phyloP scores from a whole-genome alignment of 306 rosid species.

The Vigna mungo region DNA sequence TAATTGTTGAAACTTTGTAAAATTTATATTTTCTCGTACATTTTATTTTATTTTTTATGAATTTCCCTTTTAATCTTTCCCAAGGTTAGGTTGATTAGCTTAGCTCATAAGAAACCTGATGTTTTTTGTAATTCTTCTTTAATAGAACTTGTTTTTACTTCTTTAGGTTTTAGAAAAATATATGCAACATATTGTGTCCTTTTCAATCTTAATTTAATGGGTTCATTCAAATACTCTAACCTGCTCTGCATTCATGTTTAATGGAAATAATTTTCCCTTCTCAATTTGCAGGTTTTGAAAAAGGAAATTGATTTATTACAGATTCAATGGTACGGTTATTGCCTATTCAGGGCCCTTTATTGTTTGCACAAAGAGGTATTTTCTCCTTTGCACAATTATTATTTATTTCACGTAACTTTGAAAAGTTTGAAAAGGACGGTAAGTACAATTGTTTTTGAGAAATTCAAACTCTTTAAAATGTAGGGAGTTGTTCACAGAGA shows the following conservation, averaged over 20 bases:
- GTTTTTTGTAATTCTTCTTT: slow-evolving; percentile 3
- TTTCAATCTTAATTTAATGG: slow-evolving; percentile 14
- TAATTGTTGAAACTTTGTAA: slow-evolving; percentile 40
- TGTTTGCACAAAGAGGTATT: slow-evolving; percentile 87
- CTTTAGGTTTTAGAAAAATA: slow-evolving; percentile 60
- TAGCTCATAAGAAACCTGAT: slow-evolving; percentile 12
- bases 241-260: slow-evolving; percentile 18
- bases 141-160: slow-evolving; percentile 22
- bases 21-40: background rate
- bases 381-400: slow-evolving; percentile 3
- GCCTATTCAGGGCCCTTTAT: slow-evolving; percentile 84
- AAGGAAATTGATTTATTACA: slow-evolving; percentile 69
- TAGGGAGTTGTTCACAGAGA: slow-evolving; percentile 90
- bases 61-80: slow-evolving; percentile 17
- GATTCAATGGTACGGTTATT: slow-evolving; percentile 85
- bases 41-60: slow-evolving; percentile 16
- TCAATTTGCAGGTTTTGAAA: slow-evolving; percentile 70
- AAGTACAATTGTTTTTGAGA: slow-evolving; percentile 21
- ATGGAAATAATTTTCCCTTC: slow-evolving; percentile 24
- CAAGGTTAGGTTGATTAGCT: slow-evolving; percentile 26
- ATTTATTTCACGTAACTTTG: slow-evolving; percentile 18
- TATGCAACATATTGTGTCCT: slow-evolving; percentile 29
- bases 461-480: slow-evolving; percentile 35
- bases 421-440: slow-evolving; percentile 1
- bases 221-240: slow-evolving; percentile 4